Evolutionary conservation across 108 stramenopile genomes (phyloP).

Genomic region (Aurantiochytrium sp.): DNA sequence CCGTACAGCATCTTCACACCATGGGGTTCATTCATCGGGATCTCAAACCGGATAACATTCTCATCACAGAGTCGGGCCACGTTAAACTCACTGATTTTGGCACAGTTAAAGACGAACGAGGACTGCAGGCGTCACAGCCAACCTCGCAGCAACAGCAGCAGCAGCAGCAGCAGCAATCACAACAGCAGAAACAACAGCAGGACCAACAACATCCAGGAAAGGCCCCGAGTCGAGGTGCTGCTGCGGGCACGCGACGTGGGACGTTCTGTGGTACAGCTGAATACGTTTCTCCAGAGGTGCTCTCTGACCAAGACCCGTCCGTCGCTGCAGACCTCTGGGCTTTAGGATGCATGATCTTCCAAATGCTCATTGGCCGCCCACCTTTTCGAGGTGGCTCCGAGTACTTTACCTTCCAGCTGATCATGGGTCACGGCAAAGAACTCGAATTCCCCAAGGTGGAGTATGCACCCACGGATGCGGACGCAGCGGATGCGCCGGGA

Average conservation of each 20-base stretch:
- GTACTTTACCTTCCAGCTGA: conserved; percentile 25
- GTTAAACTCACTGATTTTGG: conserved; percentile 42
- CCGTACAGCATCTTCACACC: conserved; percentile 40
- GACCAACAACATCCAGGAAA: background rate
- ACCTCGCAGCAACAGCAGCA: background rate
- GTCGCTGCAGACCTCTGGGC: conserved; percentile 41
- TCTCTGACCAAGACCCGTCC: conserved; percentile 11
- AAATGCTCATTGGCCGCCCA: conserved; percentile 24
- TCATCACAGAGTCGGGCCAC: conserved; percentile 27
- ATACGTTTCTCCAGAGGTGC: conserved; percentile 49
- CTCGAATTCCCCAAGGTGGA: background rate
- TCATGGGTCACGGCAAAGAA: conserved; percentile 14
- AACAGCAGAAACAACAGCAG: background rate
- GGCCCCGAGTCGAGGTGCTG: background rate
- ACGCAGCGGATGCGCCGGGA: no score
- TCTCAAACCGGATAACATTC: conserved; percentile 47
- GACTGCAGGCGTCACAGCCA: no score
- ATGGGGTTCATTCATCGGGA: conserved; percentile 56
- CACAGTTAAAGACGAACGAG: background rate
- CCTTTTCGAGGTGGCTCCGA: conserved; percentile 31
- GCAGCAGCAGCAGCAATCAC: background rate
- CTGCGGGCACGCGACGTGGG: background rate
- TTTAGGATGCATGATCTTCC: conserved; percentile 38
- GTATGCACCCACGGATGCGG: no score
- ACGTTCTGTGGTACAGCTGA: conserved; percentile 45